Percentiles rank a stretch among this genome's conserved stretches.
These are phyloP conservation scores for Exophiala calicioides DNA, from an alignment of 2,329 filamentous ascomycete species.

Conservation along the genomic window DNA sequence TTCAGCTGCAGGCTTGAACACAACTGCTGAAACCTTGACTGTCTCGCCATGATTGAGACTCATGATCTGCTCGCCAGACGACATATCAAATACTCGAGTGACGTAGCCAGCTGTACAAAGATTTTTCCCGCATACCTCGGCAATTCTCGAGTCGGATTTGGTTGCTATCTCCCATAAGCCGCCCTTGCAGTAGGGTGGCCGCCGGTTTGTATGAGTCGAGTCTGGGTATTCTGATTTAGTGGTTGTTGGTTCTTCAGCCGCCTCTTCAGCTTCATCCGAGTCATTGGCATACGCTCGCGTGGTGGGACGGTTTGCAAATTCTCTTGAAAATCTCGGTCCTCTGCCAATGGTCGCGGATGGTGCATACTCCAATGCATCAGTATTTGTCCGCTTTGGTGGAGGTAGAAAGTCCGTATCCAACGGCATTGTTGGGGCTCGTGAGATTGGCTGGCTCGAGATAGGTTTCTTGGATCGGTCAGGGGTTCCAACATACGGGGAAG, in stretches of 20 bases:
- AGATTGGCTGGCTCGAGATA: slow-evolving; percentile 14
- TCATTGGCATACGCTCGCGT: slow-evolving; percentile 41
- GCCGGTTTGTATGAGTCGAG: slow-evolving; percentile 77
- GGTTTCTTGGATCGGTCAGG: slow-evolving; percentile 24
- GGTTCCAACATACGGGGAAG: background rate
- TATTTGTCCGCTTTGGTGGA: slow-evolving; percentile 35
- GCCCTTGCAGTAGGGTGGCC: slow-evolving; percentile 72
- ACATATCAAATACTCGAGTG: slow-evolving; percentile 83
- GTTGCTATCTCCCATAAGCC: slow-evolving; percentile 75
- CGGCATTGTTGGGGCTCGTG: slow-evolving; percentile 28
- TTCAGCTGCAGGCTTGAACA: slow-evolving; percentile 79
- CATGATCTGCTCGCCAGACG: slow-evolving; percentile 78
- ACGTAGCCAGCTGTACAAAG: slow-evolving; percentile 84
- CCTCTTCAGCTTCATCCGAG: slow-evolving; percentile 52
- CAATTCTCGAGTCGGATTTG: slow-evolving; percentile 81
- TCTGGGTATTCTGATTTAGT: slow-evolving; percentile 74
- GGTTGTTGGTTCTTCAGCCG: slow-evolving; percentile 53
- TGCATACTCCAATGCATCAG: slow-evolving; percentile 16
- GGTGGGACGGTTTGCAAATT: slow-evolving; percentile 11
- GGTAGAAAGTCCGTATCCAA: slow-evolving; percentile 34
- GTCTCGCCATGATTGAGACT: slow-evolving; percentile 82
- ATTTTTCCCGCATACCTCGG: slow-evolving; percentile 85
- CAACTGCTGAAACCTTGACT: slow-evolving; percentile 74
- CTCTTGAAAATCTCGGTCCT: slow-evolving; percentile 17
- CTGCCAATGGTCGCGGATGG: slow-evolving; percentile 12